Base-by-base conservation (phyloP, 305 asterid genomes). In the Solanum hybrid region DNA sequence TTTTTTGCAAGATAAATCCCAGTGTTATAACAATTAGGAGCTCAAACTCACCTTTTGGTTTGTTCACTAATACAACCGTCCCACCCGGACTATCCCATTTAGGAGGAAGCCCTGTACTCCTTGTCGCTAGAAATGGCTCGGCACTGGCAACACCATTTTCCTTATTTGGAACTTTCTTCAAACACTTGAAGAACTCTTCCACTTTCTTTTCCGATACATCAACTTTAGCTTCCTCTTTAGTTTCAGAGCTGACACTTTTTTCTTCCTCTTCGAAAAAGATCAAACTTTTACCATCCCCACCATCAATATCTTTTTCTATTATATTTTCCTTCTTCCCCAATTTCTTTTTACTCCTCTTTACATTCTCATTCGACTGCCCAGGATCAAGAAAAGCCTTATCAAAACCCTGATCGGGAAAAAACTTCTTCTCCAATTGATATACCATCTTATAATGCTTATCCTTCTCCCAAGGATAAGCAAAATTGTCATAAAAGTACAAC, bases 401-500 rank as follows among this genome's bases (percentile, higher is more conserved):
- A 88, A 96, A 97, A 88, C 99, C 91, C 93, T 97, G 98, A 88
- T 95, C 98, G 22, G 98, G 99, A 80, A 95, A 97, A 86, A 92
- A 96, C 95, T 97, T 97, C 95, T 97, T 97, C 96, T 97, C 99
- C 93, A 97, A 90, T 81, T 96, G 99, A 93, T 97, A 96, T n/a
- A 95, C 98, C 99, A 97, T 97, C 91, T 92, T 96, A 89, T 97
- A 96, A 92, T 97, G 99, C 96, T 96, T 97, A 92, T 96, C 93
- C 57, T 96, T 95, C 93, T 97, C 99, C 99, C 99, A 97, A 1
- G 99, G 99, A 89, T 95, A 96, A 76, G 98, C 96, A 87, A 97
- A 96, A 5, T 97, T 90, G 84, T 97, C 99, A 82, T 97, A 93
- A 77, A 96, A 97, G 92, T 95, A 94, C 96, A 97, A 89, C 86